Conservation (phyloP, 495 filamentous ascomycete species). For the Rhizodiscina lignyota region DNA sequence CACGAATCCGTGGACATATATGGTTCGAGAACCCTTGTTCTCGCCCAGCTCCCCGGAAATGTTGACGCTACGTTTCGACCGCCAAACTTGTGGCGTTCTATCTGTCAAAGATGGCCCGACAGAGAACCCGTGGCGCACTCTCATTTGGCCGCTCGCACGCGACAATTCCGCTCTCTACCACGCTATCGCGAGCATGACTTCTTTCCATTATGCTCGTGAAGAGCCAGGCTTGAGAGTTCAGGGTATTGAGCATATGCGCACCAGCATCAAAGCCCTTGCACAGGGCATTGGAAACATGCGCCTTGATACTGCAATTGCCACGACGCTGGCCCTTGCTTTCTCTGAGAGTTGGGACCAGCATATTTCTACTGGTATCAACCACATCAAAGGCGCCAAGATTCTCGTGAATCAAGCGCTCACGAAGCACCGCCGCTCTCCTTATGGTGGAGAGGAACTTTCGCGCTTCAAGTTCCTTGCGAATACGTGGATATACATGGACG, state of each 20-base stretch:
- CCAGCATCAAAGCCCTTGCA: constrained; percentile 41
- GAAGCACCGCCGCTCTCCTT: constrained; percentile 19
- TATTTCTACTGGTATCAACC: constrained; percentile 56
- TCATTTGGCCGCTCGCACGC: constrained; percentile 55
- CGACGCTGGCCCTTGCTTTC: constrained; percentile 57
- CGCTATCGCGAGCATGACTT: constrained; percentile 59
- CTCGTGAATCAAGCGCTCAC: constrained; percentile 43
- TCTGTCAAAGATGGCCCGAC: constrained; percentile 55
- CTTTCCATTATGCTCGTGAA: constrained; percentile 54
- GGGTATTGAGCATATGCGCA: constrained; percentile 60
- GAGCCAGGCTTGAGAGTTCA: constrained; percentile 38
- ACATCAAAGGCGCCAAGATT: constrained; percentile 52
- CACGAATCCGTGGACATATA: constrained; percentile 6
- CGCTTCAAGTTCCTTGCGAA: constrained; percentile 58
- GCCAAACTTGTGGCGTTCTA: constrained; percentile 58
- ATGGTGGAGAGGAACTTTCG: constrained; percentile 24
- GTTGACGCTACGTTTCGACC: constrained; percentile 50
- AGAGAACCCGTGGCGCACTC: constrained; percentile 65
- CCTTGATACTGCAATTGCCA: constrained; percentile 51
- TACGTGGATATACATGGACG: constrained; percentile 71
- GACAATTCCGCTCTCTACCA: constrained; percentile 55
- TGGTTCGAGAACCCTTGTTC: constrained; percentile 31
- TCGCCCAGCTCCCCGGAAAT: constrained; percentile 40
- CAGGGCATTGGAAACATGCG: constrained; percentile 44
- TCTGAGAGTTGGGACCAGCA: constrained; percentile 67